Conservation (phyloP, 2,329 filamentous ascomycete species). For the Cordyceps tenuipes region DNA sequence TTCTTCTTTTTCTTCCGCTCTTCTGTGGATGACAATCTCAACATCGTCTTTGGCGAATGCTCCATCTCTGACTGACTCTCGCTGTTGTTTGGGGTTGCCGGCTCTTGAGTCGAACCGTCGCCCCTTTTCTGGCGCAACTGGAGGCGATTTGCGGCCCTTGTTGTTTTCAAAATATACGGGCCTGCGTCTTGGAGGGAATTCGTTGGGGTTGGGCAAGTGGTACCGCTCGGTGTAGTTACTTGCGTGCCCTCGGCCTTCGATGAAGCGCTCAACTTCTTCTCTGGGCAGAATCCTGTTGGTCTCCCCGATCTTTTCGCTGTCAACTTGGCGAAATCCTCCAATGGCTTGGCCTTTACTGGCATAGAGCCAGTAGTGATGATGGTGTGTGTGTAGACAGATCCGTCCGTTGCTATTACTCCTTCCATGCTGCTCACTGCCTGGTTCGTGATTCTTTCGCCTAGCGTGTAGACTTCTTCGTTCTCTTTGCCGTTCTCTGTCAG, state of each 20-base stretch:
- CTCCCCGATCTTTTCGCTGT: neutral
- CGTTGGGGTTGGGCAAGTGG: neutral
- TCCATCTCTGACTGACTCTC: neutral
- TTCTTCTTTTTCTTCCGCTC: neutral
- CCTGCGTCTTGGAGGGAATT: constrained; percentile 2
- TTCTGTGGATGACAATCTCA: neutral
- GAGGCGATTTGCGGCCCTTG: neutral
- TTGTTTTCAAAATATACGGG: neutral
- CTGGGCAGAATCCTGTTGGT: neutral
- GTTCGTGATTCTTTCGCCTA: neutral
- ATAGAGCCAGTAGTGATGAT: constrained; percentile 53
- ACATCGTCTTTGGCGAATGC: neutral
- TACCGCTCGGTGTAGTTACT: neutral
- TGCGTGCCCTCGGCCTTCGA: neutral
- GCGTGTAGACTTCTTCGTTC: constrained; percentile 3
- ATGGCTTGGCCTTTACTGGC: constrained; percentile 17
- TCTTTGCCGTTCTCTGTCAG: neutral
- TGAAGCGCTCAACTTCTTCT: neutral
- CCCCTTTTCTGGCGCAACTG: neutral
- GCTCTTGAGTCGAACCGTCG: neutral
- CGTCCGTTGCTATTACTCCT: constrained; percentile 16
- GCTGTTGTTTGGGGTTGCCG: neutral
- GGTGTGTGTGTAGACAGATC: constrained; percentile 49
- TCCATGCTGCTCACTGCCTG: constrained; percentile 10
- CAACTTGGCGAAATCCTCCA: neutral